These are phyloP conservation scores for Tricholoma bakamatsutake DNA, from an alignment of 768 basidiomycete genomes.

Conservation along the genomic window DNA sequence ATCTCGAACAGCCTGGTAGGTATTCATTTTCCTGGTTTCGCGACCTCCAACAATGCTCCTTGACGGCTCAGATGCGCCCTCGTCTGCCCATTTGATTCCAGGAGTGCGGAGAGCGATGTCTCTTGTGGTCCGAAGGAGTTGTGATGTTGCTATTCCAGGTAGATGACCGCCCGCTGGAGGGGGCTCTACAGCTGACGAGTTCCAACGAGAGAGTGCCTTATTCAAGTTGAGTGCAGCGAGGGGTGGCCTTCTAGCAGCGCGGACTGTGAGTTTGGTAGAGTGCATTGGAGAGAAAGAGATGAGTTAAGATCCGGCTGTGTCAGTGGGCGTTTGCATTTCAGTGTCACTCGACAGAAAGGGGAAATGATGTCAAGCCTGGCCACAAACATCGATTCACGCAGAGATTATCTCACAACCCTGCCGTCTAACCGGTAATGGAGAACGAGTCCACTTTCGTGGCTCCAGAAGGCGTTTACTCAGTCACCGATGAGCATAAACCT, in stretches of 20 bases:
- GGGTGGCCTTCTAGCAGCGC: constrained; percentile 16
- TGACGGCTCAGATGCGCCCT: constrained; percentile 38
- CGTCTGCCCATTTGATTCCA: constrained; percentile 67
- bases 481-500: constrained; percentile 82
- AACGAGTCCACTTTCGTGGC: constrained; percentile 82
- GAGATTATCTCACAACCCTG: neutral
- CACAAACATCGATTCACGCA: neutral
- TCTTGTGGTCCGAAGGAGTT: constrained; percentile 56
- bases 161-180: constrained; percentile 79
- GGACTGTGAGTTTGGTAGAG: constrained; percentile 26
- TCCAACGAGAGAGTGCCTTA: constrained; percentile 34
- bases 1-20: constrained; percentile 89
- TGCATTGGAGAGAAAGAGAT: constrained; percentile 28
- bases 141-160: constrained; percentile 65
- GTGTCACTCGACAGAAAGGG: constrained; percentile 4
- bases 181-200: constrained; percentile 51
- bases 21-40: constrained; percentile 93
- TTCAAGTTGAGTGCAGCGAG: constrained; percentile 13
- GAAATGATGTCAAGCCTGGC: neutral
- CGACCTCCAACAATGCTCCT: constrained; percentile 59
- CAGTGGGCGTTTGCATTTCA: constrained; percentile 13
- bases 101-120: constrained; percentile 69
- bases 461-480: constrained; percentile 85
- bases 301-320: constrained; percentile 39
- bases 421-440: constrained; percentile 49